Base-by-base conservation (phyloP, 1,139 yeast species). In the Keqinozyma sinolaborantium region DNA sequence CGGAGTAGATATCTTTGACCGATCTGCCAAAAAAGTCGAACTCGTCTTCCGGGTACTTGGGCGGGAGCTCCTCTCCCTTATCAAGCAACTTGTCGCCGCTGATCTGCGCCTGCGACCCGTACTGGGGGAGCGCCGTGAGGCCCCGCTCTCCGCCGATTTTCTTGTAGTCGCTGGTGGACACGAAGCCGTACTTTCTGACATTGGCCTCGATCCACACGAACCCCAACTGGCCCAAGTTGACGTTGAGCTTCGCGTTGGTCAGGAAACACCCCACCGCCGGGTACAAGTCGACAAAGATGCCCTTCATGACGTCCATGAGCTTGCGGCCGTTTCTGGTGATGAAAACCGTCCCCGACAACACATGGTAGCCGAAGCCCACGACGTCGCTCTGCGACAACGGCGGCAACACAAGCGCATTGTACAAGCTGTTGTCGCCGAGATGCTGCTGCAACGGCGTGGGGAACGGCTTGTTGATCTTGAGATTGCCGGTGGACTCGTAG, bases 161-260 rank as follows among this genome's bases (percentile, higher is more conserved):
- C 18, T 66, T 56, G 36, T 51, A 59, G 36, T 64, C 72, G 29
- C 84, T 83, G 11, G 70, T 65, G 11, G 77, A 70, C 16, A 95
- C 95, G 45, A 92, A 83, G 3, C 96, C 96, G 70, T 95, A 86
- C 55, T 88, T 90, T 47, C 87, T 74, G 19, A 87, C 95, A 55
- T 92, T 90, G 5, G 97, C 97, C 56, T 92, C 97, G 36, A 92
- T 86, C 67, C 85, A 90, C 2, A 92, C 96, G 60, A 79, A 92
- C 1, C 97, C 98, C 30, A 80, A 63, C 51, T 88, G 96, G 1
- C 98, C 98, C 35, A 92, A 61, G 53, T 92, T 92, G 10, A 84
- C 90, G 46, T 82, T 83, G 31, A 92, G 73, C 40, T 79, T 70
- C 56, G 57, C 95, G 77, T 34, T 90, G 71, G 47, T 83, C 77